A percentile compares a stretch with the other conserved stretches of the same genome.
Conservation (phyloP, 192 early-diverging fungal species). For the Rhizophagus sp. region DNA sequence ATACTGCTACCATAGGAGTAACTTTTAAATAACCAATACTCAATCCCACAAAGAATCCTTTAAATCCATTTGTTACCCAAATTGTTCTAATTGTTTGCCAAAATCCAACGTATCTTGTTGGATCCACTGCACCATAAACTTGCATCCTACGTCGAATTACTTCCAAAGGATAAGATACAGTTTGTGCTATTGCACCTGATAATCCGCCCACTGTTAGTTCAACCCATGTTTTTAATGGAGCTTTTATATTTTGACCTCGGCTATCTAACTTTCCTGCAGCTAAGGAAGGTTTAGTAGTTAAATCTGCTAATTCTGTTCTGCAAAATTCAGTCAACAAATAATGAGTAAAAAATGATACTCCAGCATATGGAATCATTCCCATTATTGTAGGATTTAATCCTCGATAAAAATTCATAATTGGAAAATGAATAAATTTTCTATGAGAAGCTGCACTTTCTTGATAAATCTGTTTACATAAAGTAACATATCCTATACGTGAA, state of each 20-base stretch:
- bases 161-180: conserved; percentile 89
- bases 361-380: conserved; percentile 97
- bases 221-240: conserved; percentile 71
- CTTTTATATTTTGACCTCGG: conserved; percentile 46
- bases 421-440: conserved; percentile 37
- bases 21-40: conserved; percentile 97
- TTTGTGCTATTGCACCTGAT: conserved; percentile 84
- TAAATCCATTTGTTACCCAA: conserved; percentile 63
- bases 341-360: conserved; percentile 92
- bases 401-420: conserved; percentile 87
- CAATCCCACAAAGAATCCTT: conserved; percentile 96
- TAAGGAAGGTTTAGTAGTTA: conserved; percentile 31
- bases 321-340: conserved; percentile 68
- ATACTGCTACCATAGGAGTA: conserved; percentile 87
- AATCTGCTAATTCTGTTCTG: conserved; percentile 44
- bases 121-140: conserved; percentile 65
- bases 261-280: conserved; percentile 28
- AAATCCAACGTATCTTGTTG: conserved; percentile 53
- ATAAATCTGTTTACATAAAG: conserved; percentile 65
- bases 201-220: conserved; percentile 80
- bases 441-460: conserved; percentile 67
- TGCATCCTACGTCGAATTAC: conserved; percentile 87
- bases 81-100: conserved; percentile 63
- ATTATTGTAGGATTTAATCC: conserved; percentile 86
- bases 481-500: conserved; percentile 21